Conservation (phyloP, 2,329 filamentous ascomycete genomes). For the Aschersonia sp. region DNA sequence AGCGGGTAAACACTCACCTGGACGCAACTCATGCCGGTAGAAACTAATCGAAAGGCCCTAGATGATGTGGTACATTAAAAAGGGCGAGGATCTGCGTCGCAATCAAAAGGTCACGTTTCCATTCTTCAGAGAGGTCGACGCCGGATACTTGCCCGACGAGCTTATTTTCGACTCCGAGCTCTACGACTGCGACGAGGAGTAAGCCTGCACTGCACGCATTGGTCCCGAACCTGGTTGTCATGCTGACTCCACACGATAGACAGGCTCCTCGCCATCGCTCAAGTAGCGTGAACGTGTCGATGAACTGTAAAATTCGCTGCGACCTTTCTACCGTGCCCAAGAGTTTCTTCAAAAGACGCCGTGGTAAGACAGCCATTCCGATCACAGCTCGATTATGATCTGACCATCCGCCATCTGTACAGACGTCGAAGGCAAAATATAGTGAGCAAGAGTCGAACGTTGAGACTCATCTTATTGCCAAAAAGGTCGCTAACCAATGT, state of each 20-base stretch:
- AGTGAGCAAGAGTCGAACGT: neutral
- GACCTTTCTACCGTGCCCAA: neutral
- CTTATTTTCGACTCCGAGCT: neutral
- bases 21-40: too few species aligned
- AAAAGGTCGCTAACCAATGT: neutral
- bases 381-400: neutral
- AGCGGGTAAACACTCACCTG: neutral
- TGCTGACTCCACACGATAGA: neutral
- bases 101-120: neutral
- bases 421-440: neutral
- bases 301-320: neutral
- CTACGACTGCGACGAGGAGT: constrained; percentile 1
- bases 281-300: neutral
- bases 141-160: neutral
- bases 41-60: neutral
- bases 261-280: neutral
- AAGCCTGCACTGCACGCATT: neutral
- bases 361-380: neutral
- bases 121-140: neutral
- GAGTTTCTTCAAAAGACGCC: neutral
- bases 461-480: neutral
- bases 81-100: neutral
- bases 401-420: neutral
- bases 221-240: neutral
- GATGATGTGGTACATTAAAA: constrained; percentile 1